Conservation (phyloP, 805 yeast species). For the Barnettozyma wickerhamii region DNA sequence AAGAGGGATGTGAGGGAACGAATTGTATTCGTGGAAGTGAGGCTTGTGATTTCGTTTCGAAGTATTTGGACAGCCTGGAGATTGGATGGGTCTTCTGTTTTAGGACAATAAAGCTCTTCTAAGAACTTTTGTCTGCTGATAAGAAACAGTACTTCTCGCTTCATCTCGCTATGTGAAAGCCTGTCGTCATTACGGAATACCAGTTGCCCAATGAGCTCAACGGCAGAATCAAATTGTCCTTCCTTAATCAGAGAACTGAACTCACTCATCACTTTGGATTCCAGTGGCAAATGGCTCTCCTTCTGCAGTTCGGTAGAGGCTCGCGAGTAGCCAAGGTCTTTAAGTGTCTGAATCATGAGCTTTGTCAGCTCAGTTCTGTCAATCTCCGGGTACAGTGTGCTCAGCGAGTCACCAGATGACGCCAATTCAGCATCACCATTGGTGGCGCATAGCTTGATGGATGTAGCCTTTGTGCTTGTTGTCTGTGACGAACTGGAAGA, state of each 20-base stretch:
- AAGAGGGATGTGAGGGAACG: slow-evolving; percentile 28
- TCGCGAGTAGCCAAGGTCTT: slow-evolving; percentile 42
- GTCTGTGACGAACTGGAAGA: not conserved
- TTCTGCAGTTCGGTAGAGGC: slow-evolving; percentile 36
- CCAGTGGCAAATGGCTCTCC: slow-evolving; percentile 38
- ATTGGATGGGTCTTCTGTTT: slow-evolving; percentile 24
- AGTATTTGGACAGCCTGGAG: slow-evolving; percentile 34
- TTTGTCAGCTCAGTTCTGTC: slow-evolving; percentile 38
- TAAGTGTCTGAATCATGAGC: slow-evolving; percentile 44
- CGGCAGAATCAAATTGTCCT: slow-evolving; percentile 42
- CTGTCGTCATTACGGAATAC: slow-evolving; percentile 15
- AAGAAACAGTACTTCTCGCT: slow-evolving; percentile 25
- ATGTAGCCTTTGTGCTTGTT: not conserved
- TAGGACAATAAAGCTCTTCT: slow-evolving; percentile 32
- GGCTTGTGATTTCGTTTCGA: slow-evolving; percentile 32
- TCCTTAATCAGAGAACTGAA: slow-evolving; percentile 34
- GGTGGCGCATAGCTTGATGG: too few species aligned
- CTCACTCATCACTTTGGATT: slow-evolving; percentile 37
- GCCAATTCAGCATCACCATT: slow-evolving; percentile 3
- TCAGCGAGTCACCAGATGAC: slow-evolving; percentile 3
- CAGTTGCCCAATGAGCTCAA: slow-evolving; percentile 23
- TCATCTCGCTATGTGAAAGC: slow-evolving; percentile 7
- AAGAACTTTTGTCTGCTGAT: slow-evolving; percentile 38
- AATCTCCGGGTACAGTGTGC: slow-evolving; percentile 19
- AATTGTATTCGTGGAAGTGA: slow-evolving; percentile 23